Percentiles rank a stretch among this genome's conserved stretches.
phyloP scores from a whole-genome alignment of 768 basidiomycete species.

The Suillus variegatus region DNA sequence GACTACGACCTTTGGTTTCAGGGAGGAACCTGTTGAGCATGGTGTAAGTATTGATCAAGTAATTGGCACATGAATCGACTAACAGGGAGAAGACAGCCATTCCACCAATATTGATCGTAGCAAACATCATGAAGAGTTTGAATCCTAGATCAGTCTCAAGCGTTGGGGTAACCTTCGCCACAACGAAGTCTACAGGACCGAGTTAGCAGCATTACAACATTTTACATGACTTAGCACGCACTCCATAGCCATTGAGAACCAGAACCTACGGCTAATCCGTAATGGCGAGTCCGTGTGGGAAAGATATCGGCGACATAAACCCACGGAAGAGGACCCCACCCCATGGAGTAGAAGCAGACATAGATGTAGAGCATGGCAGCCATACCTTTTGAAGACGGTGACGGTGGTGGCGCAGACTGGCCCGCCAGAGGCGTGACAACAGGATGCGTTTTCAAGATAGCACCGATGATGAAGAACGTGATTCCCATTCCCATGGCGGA shows the following conservation, averaged over 20 bases:
- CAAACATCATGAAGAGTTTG: constrained; percentile 81
- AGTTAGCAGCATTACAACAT: background rate
- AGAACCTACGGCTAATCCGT: constrained; percentile 73
- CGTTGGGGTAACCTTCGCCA: constrained; percentile 70
- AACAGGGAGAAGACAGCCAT: constrained; percentile 71
- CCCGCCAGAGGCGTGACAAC: constrained; percentile 37
- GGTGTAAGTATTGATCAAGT: background rate
- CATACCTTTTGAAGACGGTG: constrained; percentile 72
- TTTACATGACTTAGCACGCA: constrained; percentile 33
- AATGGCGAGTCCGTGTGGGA: constrained; percentile 81
- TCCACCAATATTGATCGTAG: constrained; percentile 67
- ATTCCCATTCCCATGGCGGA: constrained; percentile 79
- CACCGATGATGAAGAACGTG: constrained; percentile 82
- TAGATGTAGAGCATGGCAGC: constrained; percentile 86
- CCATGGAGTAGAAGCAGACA: constrained; percentile 87
- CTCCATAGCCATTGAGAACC: constrained; percentile 85
- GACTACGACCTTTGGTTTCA: constrained; percentile 58
- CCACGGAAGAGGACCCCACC: constrained; percentile 74
- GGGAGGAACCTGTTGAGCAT: constrained; percentile 47
- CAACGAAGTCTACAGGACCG: constrained; percentile 56
- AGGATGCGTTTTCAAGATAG: constrained; percentile 79
- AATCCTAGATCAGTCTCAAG: constrained; percentile 63
- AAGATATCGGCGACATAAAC: constrained; percentile 85
- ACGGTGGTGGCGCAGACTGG: constrained; percentile 42
- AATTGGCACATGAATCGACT: constrained; percentile 19